phyloP scores from a whole-genome alignment of 441 rosid genomes.

The Breynia disticha region DNA sequence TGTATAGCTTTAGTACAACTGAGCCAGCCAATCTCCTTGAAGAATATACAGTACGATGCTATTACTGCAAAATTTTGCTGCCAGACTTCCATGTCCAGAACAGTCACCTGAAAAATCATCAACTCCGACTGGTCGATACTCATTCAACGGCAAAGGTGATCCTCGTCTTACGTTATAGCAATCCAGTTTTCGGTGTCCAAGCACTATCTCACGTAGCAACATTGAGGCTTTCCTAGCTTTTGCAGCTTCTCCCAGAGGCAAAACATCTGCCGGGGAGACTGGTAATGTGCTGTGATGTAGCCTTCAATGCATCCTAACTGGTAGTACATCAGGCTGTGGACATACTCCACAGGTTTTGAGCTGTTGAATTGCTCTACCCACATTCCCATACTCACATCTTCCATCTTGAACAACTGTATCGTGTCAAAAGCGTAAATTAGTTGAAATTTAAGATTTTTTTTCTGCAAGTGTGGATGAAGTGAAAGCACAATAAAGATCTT shows the following conservation, averaged over 20 bases:
- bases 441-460: background rate
- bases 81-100: background rate
- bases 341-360: conserved; percentile 59
- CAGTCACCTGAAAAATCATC: conserved; percentile 1
- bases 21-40: conserved; percentile 5
- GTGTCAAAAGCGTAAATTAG: background rate
- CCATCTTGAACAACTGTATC: conserved; percentile 88
- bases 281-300: conserved; percentile 90
- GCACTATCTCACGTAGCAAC: conserved; percentile 77
- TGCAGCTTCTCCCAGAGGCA: conserved; percentile 80
- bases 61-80: conserved; percentile 23
- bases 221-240: conserved; percentile 39
- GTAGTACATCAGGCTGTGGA: conserved; percentile 77
- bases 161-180: conserved; percentile 4
- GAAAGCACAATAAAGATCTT: background rate
- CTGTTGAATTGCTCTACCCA: conserved; percentile 91
- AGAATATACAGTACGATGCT: conserved; percentile 24
- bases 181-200: background rate
- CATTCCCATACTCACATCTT: conserved; percentile 98
- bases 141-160: background rate
- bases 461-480: background rate
- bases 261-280: conserved; percentile 89
- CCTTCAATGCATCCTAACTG: conserved; percentile 87
- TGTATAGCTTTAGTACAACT: conserved; percentile 14
- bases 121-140: background rate